Evolutionary conservation across 495 filamentous ascomycete species (phyloP).

Genomic region (Chaetomium fimeti): DNA sequence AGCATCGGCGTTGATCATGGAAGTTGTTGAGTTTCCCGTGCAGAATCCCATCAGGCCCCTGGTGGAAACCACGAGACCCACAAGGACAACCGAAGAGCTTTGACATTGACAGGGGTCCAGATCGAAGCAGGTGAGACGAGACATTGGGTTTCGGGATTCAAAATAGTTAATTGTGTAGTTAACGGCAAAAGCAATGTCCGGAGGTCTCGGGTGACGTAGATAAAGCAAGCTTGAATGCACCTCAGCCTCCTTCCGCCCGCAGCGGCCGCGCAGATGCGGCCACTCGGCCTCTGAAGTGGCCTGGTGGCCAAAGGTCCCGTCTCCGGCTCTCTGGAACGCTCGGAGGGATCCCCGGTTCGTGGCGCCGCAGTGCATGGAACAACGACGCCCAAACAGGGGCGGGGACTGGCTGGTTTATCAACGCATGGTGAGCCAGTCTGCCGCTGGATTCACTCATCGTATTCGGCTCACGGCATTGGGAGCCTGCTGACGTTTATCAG

Average conservation of each 20-base stretch:
- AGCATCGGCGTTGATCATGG: neutral
- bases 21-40: conserved; percentile 5
- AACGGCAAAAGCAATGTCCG: conserved; percentile 1
- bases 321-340: neutral
- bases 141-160: neutral
- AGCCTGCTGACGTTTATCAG: neutral
- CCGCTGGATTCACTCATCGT: neutral
- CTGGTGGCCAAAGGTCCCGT: neutral
- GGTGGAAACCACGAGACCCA: neutral
- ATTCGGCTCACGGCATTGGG: neutral
- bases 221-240: neutral
- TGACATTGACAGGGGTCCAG: neutral
- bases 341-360: neutral
- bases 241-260: neutral
- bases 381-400: neutral
- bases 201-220: conserved; percentile 11
- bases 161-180: neutral
- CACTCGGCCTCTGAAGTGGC: conserved; percentile 1
- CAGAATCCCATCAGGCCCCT: neutral
- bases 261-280: conserved; percentile 3
- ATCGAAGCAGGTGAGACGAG: neutral
- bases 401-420: too few species aligned
- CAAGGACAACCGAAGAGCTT: neutral
- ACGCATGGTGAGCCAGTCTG: neutral
- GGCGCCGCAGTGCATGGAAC: neutral